These are phyloP conservation scores for Lobosporangium transversale DNA, from an alignment of 192 early-diverging fungal species.

Conservation along the genomic window DNA sequence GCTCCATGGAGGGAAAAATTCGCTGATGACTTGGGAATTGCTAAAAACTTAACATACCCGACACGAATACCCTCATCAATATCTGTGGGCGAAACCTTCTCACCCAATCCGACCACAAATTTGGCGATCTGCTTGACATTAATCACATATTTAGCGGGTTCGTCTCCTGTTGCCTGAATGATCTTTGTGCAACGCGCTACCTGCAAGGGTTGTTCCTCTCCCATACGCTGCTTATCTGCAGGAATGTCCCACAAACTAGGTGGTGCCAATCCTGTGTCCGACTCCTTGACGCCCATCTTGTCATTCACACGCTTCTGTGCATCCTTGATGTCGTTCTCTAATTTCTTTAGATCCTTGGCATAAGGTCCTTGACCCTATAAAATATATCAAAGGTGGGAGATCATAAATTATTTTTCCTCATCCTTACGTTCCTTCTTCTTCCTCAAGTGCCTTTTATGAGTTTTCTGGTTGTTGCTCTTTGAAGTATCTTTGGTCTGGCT, in stretches of 20 bases:
- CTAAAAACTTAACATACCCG: conserved; percentile 64
- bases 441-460: neutral
- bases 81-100: conserved; percentile 97
- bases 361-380: conserved; percentile 96
- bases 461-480: neutral
- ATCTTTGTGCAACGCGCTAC: conserved; percentile 99
- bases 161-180: conserved; percentile 89
- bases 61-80: conserved; percentile 99
- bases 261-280: conserved; percentile 96
- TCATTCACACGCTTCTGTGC: conserved; percentile 98
- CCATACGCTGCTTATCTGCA: conserved; percentile 97
- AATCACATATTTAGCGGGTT: conserved; percentile 97
- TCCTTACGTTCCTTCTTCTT: neutral
- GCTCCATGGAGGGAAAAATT: no score
- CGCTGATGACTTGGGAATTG: neutral
- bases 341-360: conserved; percentile 91
- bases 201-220: conserved; percentile 93
- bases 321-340: conserved; percentile 96
- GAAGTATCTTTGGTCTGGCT: neutral
- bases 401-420: neutral
- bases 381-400: neutral
- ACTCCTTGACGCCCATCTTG: conserved; percentile 99
- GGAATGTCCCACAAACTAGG: conserved; percentile 99
- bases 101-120: conserved; percentile 97
- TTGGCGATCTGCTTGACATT: conserved; percentile 99